Evolutionary conservation across 805 yeast genomes (phyloP).

Genomic region (Saccharomycopsis lassenensis): DNA sequence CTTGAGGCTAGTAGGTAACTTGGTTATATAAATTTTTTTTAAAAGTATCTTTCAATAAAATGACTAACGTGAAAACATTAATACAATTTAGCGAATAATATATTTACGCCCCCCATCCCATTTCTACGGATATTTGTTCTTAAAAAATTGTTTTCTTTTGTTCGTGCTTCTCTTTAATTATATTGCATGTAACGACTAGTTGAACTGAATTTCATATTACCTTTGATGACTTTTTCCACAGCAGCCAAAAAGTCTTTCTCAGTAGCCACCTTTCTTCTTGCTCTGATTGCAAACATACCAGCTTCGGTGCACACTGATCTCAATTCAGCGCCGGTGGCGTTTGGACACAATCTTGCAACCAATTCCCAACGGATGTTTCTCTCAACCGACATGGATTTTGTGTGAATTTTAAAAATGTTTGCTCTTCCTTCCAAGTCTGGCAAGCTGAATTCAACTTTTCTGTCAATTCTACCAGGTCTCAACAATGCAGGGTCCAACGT

Average conservation of each 20-base stretch:
- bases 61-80: no score
- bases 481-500: conserved; percentile 95
- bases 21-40: no score
- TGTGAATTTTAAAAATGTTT: conserved; percentile 91
- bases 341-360: conserved; percentile 94
- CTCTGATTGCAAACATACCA: conserved; percentile 98
- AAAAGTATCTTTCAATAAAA: no score
- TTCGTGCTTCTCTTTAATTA: no score
- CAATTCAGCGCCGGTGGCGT: conserved; percentile 96
- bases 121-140: no score
- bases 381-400: conserved; percentile 96
- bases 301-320: conserved; percentile 99
- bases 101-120: no score
- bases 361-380: conserved; percentile 98
- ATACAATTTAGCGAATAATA: no score
- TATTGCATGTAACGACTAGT: conserved; percentile 99
- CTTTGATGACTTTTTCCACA: conserved; percentile 97
- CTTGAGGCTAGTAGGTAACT: no score
- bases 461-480: conserved; percentile 98
- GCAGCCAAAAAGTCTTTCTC: conserved; percentile 97
- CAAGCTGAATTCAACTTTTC: conserved; percentile 92
- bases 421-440: conserved; percentile 98
- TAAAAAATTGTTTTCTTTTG: no score
- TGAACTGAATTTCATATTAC: conserved; percentile 93
- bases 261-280: conserved; percentile 95